Evolutionary conservation across 495 filamentous ascomycete genomes (phyloP), one percentile per base, ranked within the genome.

Genomic region (Chaetomium fimeti): DNA sequence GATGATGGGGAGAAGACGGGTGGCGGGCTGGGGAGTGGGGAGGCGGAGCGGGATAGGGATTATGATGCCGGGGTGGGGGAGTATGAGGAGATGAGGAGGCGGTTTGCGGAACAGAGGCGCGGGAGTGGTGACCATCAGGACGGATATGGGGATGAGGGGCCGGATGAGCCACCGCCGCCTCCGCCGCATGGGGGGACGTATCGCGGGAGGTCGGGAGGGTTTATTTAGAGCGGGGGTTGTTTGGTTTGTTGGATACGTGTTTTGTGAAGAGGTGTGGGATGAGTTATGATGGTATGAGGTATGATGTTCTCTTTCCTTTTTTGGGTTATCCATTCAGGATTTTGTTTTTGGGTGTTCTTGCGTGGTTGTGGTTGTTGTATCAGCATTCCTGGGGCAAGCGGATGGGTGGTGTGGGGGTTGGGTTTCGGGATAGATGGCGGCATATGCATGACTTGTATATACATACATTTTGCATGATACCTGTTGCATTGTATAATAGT

Each of bases 51-150:
- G 25, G 63, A 40, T 5, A 18, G 27, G 28, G 18, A 64, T 20
- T 61, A 49, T 40, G 22, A 20, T 2, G 66, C 16, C 1, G 54
- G 59, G 22, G 25, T 57, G 12, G 55, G 40, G 15, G 66, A 40
- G n/a, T 60, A 61, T 25, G 63, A 66, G 42, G 29, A 47, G 48
- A 15, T 13, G 54, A 54, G 55, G 38, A 55, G 52, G 40, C 42
- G 57, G 63, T 68, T 62, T 28, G 45, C 40, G 55, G 49, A 63
- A 51, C 32, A 36, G 32, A 49, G 40, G 38, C 8, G 42, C 27
- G 36, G 13, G 54, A 36, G 29, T 20, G 49, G 49, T 25, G 42
- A 61, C 27, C 6, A 9, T 36, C 32, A 36, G 32, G 12, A 36
- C 8, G 42, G 16, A 20, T 13, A 32, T 29, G 16, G 18, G 15